These are phyloP conservation scores for Tausonia pullulans DNA, from an alignment of 1,284 basidiomycete genomes.

Conservation along the genomic window DNA sequence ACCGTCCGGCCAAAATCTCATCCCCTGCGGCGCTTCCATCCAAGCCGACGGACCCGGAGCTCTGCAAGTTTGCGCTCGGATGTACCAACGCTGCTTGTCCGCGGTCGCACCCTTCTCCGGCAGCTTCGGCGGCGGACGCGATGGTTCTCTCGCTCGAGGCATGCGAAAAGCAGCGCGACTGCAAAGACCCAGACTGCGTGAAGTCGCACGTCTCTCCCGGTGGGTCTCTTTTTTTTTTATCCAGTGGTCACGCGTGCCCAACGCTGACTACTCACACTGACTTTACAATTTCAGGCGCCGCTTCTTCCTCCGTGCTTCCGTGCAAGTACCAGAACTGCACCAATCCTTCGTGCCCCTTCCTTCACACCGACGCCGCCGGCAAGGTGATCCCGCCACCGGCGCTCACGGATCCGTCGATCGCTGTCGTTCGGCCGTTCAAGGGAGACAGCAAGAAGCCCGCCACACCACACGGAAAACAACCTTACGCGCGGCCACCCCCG, in stretches of 20 bases:
- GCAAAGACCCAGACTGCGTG: constrained; percentile 80
- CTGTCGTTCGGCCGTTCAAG: neutral
- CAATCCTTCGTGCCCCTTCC: constrained; percentile 34
- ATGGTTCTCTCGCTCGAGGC: constrained; percentile 81
- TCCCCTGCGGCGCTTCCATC: constrained; percentile 32
- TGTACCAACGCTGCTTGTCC: constrained; percentile 78
- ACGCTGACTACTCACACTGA: neutral
- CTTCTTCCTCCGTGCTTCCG: constrained; percentile 18
- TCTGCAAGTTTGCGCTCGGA: constrained; percentile 82
- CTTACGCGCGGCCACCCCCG: constrained; percentile 3
- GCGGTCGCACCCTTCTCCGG: constrained; percentile 83
- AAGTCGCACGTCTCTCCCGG: constrained; percentile 76
- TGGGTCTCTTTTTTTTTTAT: constrained; percentile 20
- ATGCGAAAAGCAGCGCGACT: constrained; percentile 64
- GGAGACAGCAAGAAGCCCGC: constrained; percentile 1
- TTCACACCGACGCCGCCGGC: constrained; percentile 35
- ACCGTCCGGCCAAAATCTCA: constrained; percentile 21
- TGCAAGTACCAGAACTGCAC: constrained; percentile 37
- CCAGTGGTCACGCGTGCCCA: neutral
- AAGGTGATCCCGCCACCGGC: constrained; percentile 34
- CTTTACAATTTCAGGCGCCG: neutral
- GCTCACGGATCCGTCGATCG: constrained; percentile 18
- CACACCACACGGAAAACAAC: neutral
- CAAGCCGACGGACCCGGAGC: constrained; percentile 35
- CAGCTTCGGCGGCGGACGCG: constrained; percentile 74